Evolutionary conservation across 441 rosid species (phyloP), one percentile per base, ranked within the genome.

Genomic region (Gossypium trilobum): DNA sequence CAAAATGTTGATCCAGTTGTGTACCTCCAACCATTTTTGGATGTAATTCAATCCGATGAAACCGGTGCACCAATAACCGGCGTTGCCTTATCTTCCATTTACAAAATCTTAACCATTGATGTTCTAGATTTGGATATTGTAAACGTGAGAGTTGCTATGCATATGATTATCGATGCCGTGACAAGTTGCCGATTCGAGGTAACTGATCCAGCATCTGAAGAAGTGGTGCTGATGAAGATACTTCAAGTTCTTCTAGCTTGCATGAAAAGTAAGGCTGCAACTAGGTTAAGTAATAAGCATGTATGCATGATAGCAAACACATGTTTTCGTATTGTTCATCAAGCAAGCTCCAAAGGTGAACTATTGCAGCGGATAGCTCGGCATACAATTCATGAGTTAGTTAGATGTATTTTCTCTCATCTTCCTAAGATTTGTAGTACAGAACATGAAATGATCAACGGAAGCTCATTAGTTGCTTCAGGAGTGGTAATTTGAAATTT

Each of bases 1-100:
- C 82, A 83, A 75, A 74, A 80, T 31, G 82, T 90, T 29, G 85
- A 88, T 69, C 97, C 99, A 0, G 78, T 79, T 55, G 62, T 86
- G 77, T 92, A 89, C 74, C 88, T 95, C 73, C 97, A 83, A 76
- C 97, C 99, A 0, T 95, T 95, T 86, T 77, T 95, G 84, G 94
- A 92, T 77, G 97, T 95, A 68, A 88, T 95, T 78, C 82, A 77
- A 4, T 95, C 99, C 0, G 97, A 88, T 74, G 99, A 95, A 82
- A 92, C 99, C 29, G 95, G 97, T 72, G 97, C 97, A 3, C 92
- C 96, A 11, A 95, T 95, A 46, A 95, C 99, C 29, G 97, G 97
- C 42, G 93, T 91, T 79, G 99, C 99, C 56, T 84, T 95, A 82
- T 91, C 97, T 0, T 89, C 97, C 22, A 97, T 95, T 39, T 86